phyloP scores from a whole-genome alignment of 495 filamentous ascomycete species.

The Cryomyces minteri region DNA sequence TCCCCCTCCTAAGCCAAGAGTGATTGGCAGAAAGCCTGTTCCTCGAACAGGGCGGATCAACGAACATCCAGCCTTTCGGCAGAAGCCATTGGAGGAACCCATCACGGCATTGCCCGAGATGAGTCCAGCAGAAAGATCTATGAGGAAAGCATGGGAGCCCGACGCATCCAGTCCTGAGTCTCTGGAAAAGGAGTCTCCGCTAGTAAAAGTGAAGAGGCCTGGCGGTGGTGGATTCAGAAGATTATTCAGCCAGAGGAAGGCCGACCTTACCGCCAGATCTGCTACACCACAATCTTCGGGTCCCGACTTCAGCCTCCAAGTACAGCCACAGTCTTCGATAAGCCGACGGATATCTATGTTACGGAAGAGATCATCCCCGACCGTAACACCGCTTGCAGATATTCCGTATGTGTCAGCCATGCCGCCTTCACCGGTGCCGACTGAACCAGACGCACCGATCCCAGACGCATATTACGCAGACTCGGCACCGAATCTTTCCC shows the following conservation, averaged over 20 bases:
- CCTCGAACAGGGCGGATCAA: not conserved
- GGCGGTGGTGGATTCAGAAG: constrained; percentile 33
- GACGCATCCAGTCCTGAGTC: constrained; percentile 24
- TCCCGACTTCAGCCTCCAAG: constrained; percentile 24
- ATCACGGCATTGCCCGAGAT: not conserved
- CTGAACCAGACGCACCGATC: too few relatives aligned
- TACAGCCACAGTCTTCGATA: too few relatives aligned
- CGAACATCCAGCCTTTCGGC: constrained; percentile 18
- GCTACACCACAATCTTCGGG: constrained; percentile 27
- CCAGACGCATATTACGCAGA: too few relatives aligned
- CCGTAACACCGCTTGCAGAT: too few relatives aligned
- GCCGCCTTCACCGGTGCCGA: too few relatives aligned
- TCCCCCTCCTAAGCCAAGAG: not conserved
- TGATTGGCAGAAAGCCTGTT: not conserved
- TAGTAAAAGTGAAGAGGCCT: constrained; percentile 38
- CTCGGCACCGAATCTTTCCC: not conserved
- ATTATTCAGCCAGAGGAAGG: constrained; percentile 43
- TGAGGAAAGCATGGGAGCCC: not conserved
- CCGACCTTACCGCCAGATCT: constrained; percentile 28
- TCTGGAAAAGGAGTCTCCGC: constrained; percentile 23
- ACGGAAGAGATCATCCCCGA: too few relatives aligned
- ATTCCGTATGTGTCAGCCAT: too few relatives aligned
- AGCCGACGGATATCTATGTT: too few relatives aligned
- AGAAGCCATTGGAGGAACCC: constrained; percentile 6
- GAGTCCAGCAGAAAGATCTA: constrained; percentile 1